Percentiles rank a stretch among this genome's conserved stretches.
phyloP scores from a whole-genome alignment of 768 basidiomycete species.

The Pisolithus albus region DNA sequence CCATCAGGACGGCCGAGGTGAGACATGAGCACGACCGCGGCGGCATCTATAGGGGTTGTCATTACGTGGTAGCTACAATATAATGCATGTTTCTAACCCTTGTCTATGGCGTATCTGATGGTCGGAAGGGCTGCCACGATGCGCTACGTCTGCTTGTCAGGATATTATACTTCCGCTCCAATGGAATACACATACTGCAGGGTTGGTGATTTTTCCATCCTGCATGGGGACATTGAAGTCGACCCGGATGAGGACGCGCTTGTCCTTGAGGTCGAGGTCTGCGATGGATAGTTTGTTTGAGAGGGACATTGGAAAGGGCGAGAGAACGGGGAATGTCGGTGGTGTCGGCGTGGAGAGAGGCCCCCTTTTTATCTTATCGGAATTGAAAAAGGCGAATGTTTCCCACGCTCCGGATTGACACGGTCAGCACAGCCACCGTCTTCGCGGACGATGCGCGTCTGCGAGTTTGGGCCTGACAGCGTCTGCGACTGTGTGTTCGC shows the following conservation, averaged over 20 bases:
- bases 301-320: conserved; percentile 66
- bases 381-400: conserved; percentile 2
- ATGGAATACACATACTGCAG: conserved; percentile 60
- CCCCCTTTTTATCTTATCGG: conserved; percentile 2
- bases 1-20: conserved; percentile 97
- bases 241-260: conserved; percentile 89
- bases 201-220: conserved; percentile 89
- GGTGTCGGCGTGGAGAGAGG: conserved; percentile 6
- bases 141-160: conserved; percentile 48
- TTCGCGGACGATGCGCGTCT: not conserved
- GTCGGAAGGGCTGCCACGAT: conserved; percentile 96
- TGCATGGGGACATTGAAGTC: conserved; percentile 95
- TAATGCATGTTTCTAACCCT: conserved; percentile 42
- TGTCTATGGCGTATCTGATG: conserved; percentile 85
- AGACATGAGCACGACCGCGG: conserved; percentile 88
- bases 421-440: not conserved
- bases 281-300: conserved; percentile 91
- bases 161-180: not conserved
- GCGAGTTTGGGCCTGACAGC: not conserved
- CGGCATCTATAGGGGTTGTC: conserved; percentile 48
- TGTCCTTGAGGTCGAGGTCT: conserved; percentile 75
- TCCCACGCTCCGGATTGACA: conserved; percentile 5
- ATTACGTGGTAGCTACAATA: not conserved
- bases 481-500: conserved; percentile 2
- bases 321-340: conserved; percentile 19